phyloP scores from a whole-genome alignment of 2,329 filamentous ascomycete species.

The Botrytis pseudocinerea region DNA sequence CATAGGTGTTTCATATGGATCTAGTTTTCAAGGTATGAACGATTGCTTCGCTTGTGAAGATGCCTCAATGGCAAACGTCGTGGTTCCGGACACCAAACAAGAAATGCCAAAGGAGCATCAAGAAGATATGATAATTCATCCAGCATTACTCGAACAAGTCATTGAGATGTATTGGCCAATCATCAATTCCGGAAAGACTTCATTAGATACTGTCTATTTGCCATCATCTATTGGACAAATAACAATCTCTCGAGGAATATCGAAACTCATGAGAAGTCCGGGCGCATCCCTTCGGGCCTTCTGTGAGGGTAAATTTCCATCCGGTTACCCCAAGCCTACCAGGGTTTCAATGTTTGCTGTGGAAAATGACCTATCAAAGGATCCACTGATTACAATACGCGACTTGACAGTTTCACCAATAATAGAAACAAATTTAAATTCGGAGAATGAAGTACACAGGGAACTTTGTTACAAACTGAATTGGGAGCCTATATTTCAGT shows the following conservation, averaged over 20 bases:
- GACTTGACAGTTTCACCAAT: conserved; percentile 47
- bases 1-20: conserved; percentile 51
- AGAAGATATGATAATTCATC: conserved; percentile 55
- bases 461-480: conserved; percentile 51
- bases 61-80: conserved; percentile 5
- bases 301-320: conserved; percentile 40
- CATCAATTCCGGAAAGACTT: not conserved
- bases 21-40: conserved; percentile 44
- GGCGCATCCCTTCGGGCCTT: conserved; percentile 44
- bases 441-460: conserved; percentile 40
- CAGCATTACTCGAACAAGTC: conserved; percentile 56
- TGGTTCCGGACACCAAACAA: conserved; percentile 24
- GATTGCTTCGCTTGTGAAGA: conserved; percentile 20
- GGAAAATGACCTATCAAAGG: conserved; percentile 33
- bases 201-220: conserved; percentile 19
- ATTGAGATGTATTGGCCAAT: conserved; percentile 26
- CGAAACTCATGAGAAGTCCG: conserved; percentile 43
- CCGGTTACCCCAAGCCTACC: conserved; percentile 39
- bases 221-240: conserved; percentile 37
- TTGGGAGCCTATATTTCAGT: conserved; percentile 45
- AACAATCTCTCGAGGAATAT: conserved; percentile 43
- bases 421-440: conserved; percentile 41
- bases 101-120: conserved; percentile 42
- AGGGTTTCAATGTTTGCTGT: conserved; percentile 46
- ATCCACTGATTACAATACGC: conserved; percentile 44